Base-by-base conservation (phyloP, 2,329 filamentous ascomycete genomes). In the Claviceps pazoutovae region DNA sequence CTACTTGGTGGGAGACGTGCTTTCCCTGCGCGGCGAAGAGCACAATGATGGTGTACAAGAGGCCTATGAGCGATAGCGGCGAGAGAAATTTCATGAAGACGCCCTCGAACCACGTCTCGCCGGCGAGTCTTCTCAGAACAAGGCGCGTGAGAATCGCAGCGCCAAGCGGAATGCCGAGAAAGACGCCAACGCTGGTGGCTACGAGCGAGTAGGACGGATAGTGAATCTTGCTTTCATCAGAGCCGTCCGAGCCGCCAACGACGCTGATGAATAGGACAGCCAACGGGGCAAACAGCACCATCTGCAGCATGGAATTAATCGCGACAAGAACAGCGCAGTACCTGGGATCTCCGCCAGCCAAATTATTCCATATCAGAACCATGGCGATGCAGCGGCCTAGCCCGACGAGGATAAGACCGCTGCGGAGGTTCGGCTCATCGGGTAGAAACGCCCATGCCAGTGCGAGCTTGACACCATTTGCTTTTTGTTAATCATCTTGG, bases 381-480 rank as follows among this genome's bases (percentile, higher is more conserved):
- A 95, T 95, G 36, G 88, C 88, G 56, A 95, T 95, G 59, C 89
- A 95, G 50, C 89, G 73, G 5, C 86, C 89, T 1, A 95, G 71
- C 0, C 89, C 88, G 0, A 95, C 88, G 5, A 95, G 78, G 39
- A 93, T 87, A 2, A 93, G 70, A 0, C 87, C 88, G 42, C 80
- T 75, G 1, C 80, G 73, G 11, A 84, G 71, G 5, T 69, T 74
- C 8, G 64, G 64, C 55, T 79, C 69, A 56, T 83, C 80, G 0
- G 79, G 80, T 4, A 84, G 70, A 49, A 82, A 82, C 0, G 80
- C 80, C 80, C 84, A 89, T 0, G 84, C 77, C 0, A 89, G 70
- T 0, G 64, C 81, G 14, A 81, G 72, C 82, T 84, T 30, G 26
- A 30, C 8, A 9, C 26, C 26, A 30, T 41, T 26, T 36, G 23